Conservation (phyloP, 768 basidiomycete species). For the Leccinellum luteum region DNA sequence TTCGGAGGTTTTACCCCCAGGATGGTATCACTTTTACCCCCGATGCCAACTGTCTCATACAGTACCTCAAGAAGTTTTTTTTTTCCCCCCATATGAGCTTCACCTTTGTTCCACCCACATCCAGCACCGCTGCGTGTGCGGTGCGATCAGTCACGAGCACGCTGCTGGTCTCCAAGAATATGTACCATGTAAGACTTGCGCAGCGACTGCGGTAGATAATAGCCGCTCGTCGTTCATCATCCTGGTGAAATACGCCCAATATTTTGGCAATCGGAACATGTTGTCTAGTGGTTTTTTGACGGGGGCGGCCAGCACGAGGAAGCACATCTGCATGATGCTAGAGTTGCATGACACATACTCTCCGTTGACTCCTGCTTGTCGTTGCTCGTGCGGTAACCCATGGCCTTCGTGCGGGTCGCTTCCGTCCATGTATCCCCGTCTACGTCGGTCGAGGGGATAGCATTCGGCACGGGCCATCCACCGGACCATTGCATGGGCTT, state of each 20-base stretch:
- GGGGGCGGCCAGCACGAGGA: conserved; percentile 53
- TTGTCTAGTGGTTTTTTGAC: conserved; percentile 39
- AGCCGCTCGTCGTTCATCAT: conserved; percentile 52
- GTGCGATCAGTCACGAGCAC: conserved; percentile 10
- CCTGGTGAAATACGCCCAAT: conserved; percentile 73
- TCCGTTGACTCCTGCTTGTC: conserved; percentile 49
- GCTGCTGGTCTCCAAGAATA: background rate
- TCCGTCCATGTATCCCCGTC: conserved; percentile 48
- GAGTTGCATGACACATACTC: conserved; percentile 68
- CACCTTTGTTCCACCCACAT: conserved; percentile 64
- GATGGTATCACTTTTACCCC: conserved; percentile 28
- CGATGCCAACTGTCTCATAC: conserved; percentile 58
- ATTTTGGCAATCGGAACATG: conserved; percentile 59
- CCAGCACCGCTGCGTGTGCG: conserved; percentile 59
- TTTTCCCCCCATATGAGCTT: conserved; percentile 69
- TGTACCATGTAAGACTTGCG: conserved; percentile 64
- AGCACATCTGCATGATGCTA: conserved; percentile 86
- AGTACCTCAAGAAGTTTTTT: conserved; percentile 60
- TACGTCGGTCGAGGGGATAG: conserved; percentile 52
- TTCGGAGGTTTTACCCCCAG: conserved; percentile 59
- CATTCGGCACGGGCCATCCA: conserved; percentile 78
- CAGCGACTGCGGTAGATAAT: conserved; percentile 55
- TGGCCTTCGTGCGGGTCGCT: conserved; percentile 45
- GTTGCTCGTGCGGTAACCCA: conserved; percentile 51
- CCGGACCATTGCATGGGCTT: conserved; percentile 86